Evolutionary conservation across 352 stramenopile genomes (phyloP).

Genomic region (Globisporangium parvum): DNA sequence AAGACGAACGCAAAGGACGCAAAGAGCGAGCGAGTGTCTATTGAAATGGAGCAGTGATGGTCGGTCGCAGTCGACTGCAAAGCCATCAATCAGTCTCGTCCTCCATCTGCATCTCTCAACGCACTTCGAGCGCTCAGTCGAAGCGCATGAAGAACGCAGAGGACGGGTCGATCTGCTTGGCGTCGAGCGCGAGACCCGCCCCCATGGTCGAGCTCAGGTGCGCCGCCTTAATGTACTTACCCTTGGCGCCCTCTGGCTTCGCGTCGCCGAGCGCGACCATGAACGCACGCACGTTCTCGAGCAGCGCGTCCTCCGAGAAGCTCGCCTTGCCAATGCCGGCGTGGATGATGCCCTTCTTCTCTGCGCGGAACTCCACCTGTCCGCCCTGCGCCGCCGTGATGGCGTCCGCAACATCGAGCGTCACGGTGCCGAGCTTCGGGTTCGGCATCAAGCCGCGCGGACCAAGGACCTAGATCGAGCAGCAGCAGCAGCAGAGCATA

Average conservation of each 20-base stretch:
- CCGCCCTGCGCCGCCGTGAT: constrained; percentile 76
- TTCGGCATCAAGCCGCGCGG: constrained; percentile 97
- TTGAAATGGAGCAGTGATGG: too few relatives aligned
- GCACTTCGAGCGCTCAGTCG: constrained; percentile 29
- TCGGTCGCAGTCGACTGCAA: too few relatives aligned
- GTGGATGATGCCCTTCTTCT: constrained; percentile 90
- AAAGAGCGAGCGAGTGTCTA: too few relatives aligned
- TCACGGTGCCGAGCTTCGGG: constrained; percentile 96
- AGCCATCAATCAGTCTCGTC: too few relatives aligned
- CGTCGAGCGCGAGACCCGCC: constrained; percentile 67
- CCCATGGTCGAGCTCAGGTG: constrained; percentile 87
- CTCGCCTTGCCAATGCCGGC: constrained; percentile 86
- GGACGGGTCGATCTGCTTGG: constrained; percentile 79
- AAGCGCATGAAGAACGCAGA: constrained; percentile 86
- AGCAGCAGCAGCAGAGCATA: neutral
- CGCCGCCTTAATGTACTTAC: constrained; percentile 90
- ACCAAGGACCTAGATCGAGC: constrained; percentile 73
- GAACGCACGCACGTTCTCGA: constrained; percentile 90
- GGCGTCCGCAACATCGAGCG: constrained; percentile 80
- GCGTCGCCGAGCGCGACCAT: constrained; percentile 89
- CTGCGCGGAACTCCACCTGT: constrained; percentile 86
- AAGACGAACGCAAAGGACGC: too few relatives aligned
- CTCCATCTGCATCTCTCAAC: neutral
- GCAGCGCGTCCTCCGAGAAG: constrained; percentile 85
- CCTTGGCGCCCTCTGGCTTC: constrained; percentile 91